These are phyloP conservation scores for Castanea crenata DNA, from an alignment of 306 rosid species.

Conservation along the genomic window DNA sequence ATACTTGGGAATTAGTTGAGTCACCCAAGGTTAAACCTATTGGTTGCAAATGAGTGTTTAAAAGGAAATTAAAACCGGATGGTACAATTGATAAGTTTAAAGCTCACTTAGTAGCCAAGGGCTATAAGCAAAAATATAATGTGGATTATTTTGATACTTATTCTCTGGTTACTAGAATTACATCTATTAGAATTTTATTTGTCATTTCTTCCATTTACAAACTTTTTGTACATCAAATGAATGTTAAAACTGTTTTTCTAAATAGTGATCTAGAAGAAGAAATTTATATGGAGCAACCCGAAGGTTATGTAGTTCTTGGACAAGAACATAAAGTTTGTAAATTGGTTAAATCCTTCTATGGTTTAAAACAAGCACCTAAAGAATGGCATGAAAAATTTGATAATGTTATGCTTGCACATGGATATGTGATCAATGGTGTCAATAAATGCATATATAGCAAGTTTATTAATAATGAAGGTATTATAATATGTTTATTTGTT, in stretches of 20 bases:
- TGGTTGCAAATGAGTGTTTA: neutral
- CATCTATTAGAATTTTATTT: neutral
- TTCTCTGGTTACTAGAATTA: neutral
- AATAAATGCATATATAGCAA: neutral
- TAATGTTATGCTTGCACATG: neutral
- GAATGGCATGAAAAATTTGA: neutral
- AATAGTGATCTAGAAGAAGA: neutral
- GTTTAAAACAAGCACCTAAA: neutral
- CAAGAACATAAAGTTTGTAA: neutral
- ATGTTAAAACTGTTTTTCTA: neutral
- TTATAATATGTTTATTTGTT: neutral
- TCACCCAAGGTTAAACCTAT: too few relatives aligned
- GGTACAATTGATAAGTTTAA: neutral
- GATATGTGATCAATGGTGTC: neutral
- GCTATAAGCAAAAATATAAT: neutral
- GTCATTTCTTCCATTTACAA: too few relatives aligned
- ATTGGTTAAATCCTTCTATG: neutral
- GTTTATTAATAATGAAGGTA: neutral
- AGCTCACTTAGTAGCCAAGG: too few relatives aligned
- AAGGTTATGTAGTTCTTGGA: neutral
- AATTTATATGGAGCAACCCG: neutral
- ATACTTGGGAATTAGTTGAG: neutral
- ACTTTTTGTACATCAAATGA: neutral
- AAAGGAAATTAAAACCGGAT: neutral
- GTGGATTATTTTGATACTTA: neutral